phyloP scores from a whole-genome alignment of 2,329 filamentous ascomycete species.

The Bipolaris cookei region DNA sequence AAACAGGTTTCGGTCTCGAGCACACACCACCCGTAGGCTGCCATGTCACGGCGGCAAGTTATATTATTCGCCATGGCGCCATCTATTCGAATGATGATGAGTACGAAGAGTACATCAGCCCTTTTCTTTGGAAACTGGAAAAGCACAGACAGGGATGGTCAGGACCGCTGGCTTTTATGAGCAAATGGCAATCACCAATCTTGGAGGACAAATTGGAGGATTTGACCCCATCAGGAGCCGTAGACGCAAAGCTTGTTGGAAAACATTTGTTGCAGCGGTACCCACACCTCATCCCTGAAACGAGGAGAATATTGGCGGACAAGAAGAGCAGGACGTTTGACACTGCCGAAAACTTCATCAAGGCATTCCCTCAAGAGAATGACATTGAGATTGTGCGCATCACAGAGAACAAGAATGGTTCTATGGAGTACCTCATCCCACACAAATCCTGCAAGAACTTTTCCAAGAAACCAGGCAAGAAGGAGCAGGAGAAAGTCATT shows the following conservation, averaged over 20 bases:
- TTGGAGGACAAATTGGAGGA: slow-evolving; percentile 57
- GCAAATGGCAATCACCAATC: slow-evolving; percentile 63
- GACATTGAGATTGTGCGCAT: slow-evolving; percentile 45
- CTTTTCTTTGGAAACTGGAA: slow-evolving; percentile 62
- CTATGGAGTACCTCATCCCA: slow-evolving; percentile 42
- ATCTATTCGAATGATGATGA: slow-evolving; percentile 60
- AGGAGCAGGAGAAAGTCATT: slow-evolving; percentile 41
- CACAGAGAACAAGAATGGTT: slow-evolving; percentile 35
- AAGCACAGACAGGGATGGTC: slow-evolving; percentile 62
- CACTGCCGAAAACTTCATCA: slow-evolving; percentile 41
- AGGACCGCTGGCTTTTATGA: slow-evolving; percentile 62
- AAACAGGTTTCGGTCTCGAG: slow-evolving; percentile 49
- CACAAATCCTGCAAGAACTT: slow-evolving; percentile 47
- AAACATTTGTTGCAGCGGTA: slow-evolving; percentile 64
- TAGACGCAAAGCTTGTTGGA: slow-evolving; percentile 65
- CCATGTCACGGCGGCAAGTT: slow-evolving; percentile 56
- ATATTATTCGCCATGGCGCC: slow-evolving; percentile 58
- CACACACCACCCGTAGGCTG: slow-evolving; percentile 57
- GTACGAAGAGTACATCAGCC: slow-evolving; percentile 58
- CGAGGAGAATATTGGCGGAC: slow-evolving; percentile 39
- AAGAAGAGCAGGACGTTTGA: slow-evolving; percentile 48
- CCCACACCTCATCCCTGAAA: slow-evolving; percentile 56
- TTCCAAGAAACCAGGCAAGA: slow-evolving; percentile 38
- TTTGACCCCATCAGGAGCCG: slow-evolving; percentile 43
- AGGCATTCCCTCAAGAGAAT: slow-evolving; percentile 36